Conservation (phyloP, 2,329 filamentous ascomycete species). For the Epichloe aotearoae region DNA sequence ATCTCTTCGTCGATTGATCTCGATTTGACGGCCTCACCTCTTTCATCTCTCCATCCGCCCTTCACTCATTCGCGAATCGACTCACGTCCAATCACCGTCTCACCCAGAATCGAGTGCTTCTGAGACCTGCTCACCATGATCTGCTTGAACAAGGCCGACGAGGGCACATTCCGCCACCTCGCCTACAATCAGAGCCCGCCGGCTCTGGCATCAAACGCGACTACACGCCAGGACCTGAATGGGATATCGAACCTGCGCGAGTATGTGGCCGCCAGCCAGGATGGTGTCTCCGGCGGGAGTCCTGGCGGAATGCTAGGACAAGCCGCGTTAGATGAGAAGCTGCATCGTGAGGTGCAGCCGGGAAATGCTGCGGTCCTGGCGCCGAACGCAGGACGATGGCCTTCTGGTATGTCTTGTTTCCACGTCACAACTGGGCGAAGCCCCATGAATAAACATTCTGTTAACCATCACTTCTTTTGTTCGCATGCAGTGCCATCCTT, state of each 20-base stretch:
- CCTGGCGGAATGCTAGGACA: slow-evolving; percentile 8
- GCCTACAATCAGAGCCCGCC: slow-evolving; percentile 42
- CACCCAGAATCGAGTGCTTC: too few species aligned
- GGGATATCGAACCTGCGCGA: slow-evolving; percentile 39
- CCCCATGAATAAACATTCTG: too few species aligned
- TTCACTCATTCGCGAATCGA: too few species aligned
- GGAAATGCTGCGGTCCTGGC: neutral
- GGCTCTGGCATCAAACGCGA: slow-evolving; percentile 32
- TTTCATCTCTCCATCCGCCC: too few species aligned
- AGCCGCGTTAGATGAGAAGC: slow-evolving; percentile 15
- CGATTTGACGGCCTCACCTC: too few species aligned
- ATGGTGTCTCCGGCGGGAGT: slow-evolving; percentile 17
- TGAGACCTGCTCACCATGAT: slow-evolving; percentile 27
- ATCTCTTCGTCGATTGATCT: too few species aligned
- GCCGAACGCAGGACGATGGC: slow-evolving; percentile 18
- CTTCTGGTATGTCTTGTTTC: neutral
- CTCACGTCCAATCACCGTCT: too few species aligned
- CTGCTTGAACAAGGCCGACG: slow-evolving; percentile 40
- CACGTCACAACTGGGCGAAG: slow-evolving; percentile 9
- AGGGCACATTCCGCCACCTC: slow-evolving; percentile 31
- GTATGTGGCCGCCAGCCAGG: slow-evolving; percentile 23
- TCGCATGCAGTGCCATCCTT: slow-evolving; percentile 15
- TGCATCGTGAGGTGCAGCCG: slow-evolving; percentile 6
- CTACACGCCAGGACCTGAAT: slow-evolving; percentile 42
- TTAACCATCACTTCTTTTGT: too few species aligned